Percentiles rank a stretch among this genome's conserved stretches.
Conservation (phyloP, 192 early-diverging fungal genomes). For the Entomortierella parvispora region DNA sequence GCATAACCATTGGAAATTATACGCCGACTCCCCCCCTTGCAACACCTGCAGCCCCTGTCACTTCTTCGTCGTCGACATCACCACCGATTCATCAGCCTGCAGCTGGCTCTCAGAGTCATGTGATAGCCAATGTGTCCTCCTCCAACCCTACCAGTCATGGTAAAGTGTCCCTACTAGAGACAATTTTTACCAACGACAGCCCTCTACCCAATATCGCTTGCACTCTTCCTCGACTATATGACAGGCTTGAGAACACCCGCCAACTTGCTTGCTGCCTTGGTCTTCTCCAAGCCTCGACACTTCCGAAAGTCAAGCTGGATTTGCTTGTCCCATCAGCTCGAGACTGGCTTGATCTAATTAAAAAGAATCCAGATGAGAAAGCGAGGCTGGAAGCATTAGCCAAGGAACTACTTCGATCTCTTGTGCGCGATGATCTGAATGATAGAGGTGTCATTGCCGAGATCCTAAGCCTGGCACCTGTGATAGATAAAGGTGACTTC, state of each 20-base stretch:
- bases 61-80: too few species aligned
- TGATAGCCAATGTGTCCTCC: too few species aligned
- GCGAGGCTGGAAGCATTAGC: neutral
- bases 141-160: too few species aligned
- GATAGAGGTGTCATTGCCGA: neutral
- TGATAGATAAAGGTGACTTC: too few species aligned
- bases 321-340: neutral
- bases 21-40: too few species aligned
- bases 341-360: neutral
- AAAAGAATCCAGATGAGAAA: neutral
- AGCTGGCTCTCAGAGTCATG: too few species aligned
- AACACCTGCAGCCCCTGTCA: too few species aligned
- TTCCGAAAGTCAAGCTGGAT: neutral
- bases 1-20: too few species aligned
- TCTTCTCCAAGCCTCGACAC: neutral
- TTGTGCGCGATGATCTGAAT: neutral
- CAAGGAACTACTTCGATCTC: neutral
- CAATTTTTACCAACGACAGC: too few species aligned
- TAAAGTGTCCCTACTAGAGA: too few species aligned
- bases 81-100: too few species aligned
- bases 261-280: constrained; percentile 10
- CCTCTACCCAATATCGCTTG: neutral
- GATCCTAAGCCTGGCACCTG: too few species aligned
- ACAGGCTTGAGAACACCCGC: neutral
- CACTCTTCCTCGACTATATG: neutral